These are phyloP conservation scores for Kondoa subrosea DNA, from an alignment of 768 basidiomycete genomes.

Conservation along the genomic window DNA sequence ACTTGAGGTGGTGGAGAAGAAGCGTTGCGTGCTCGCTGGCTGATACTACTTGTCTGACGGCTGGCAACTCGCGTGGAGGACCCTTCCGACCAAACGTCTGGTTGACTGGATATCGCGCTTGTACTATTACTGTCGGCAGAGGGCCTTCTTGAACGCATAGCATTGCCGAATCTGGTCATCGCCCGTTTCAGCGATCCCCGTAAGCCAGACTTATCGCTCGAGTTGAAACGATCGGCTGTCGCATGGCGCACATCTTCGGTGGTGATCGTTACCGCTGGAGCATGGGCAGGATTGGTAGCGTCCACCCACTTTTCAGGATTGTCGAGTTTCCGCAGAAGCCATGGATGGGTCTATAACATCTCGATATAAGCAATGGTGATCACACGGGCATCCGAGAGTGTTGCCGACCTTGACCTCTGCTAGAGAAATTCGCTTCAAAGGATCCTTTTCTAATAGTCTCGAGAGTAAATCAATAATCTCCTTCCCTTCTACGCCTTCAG, in stretches of 20 bases:
- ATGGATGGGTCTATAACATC: slow-evolving; percentile 36
- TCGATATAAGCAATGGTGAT: background rate
- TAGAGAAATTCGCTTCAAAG: slow-evolving; percentile 41
- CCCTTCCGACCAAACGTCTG: slow-evolving; percentile 17
- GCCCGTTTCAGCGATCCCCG: slow-evolving; percentile 26
- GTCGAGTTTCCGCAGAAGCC: slow-evolving; percentile 33
- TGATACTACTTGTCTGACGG: slow-evolving; percentile 20
- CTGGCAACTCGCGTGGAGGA: slow-evolving; percentile 14
- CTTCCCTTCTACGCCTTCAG: slow-evolving; percentile 41
- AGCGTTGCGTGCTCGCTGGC: background rate
- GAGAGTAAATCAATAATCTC: slow-evolving; percentile 45
- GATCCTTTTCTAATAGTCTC: slow-evolving; percentile 19
- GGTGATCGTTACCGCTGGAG: slow-evolving; percentile 45
- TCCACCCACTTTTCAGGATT: slow-evolving; percentile 55
- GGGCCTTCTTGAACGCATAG: slow-evolving; percentile 12
- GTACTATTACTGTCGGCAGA: slow-evolving; percentile 25
- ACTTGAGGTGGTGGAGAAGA: background rate
- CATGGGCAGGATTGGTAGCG: slow-evolving; percentile 42
- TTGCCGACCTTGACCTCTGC: slow-evolving; percentile 59
- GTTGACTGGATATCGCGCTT: slow-evolving; percentile 10
- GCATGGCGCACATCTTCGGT: slow-evolving; percentile 58
- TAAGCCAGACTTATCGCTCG: slow-evolving; percentile 16
- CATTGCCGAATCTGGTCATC: slow-evolving; percentile 21
- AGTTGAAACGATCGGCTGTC: slow-evolving; percentile 23
- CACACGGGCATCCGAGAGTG: background rate